Conservation (phyloP, 345 rosid genomes). For the Populus deltoides region DNA sequence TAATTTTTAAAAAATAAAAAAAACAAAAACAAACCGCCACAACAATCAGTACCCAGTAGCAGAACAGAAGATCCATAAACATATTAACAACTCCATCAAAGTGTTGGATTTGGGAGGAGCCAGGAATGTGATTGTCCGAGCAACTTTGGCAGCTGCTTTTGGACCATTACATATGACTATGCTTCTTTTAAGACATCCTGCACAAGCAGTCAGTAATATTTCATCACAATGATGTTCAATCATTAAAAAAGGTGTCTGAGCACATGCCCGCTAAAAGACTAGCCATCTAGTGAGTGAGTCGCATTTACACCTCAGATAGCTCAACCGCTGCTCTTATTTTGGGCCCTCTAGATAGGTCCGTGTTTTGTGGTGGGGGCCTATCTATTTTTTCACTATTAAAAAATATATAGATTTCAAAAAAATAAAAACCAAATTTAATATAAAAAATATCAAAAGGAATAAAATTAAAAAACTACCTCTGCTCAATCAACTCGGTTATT, state of each 20-base stretch:
- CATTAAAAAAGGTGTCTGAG: slow-evolving; percentile 16
- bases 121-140: background rate
- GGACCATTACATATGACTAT: background rate
- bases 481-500: background rate
- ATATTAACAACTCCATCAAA: background rate
- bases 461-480: background rate
- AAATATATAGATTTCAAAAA: no score
- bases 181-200: background rate
- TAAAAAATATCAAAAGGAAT: no score
- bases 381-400: no score
- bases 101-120: background rate
- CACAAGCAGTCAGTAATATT: slow-evolving; percentile 6
- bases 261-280: slow-evolving; percentile 32
- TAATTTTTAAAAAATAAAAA: no score
- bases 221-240: slow-evolving; percentile 24
- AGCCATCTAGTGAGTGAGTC: background rate
- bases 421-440: no score
- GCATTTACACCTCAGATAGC: background rate
- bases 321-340: background rate
- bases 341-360: no score
- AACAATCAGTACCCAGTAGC: background rate
- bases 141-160: slow-evolving; percentile 1
- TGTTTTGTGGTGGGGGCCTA: no score
- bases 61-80: background rate
- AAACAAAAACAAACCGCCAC: no score